Conservation (phyloP, 2,329 filamentous ascomycete species). For the Albophoma yamanashiensis region DNA sequence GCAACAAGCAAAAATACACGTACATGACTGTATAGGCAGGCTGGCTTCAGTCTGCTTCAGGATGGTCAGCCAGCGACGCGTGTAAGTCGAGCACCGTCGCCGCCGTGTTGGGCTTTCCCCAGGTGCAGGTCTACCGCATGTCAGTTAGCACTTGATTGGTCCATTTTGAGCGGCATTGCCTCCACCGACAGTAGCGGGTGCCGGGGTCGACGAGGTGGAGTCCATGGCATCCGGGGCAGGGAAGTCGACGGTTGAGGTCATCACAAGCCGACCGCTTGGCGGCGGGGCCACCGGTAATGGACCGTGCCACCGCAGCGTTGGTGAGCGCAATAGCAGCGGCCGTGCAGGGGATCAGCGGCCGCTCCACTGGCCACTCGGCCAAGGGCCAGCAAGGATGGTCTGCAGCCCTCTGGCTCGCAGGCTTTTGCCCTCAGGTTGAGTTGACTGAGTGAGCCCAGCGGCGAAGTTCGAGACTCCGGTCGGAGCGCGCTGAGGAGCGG, state of each 20-base stretch:
- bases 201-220: background rate
- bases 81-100: background rate
- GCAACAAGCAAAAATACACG: background rate
- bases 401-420: background rate
- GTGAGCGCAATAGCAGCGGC: background rate
- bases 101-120: background rate
- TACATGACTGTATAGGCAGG: background rate
- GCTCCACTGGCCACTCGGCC: background rate
- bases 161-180: background rate
- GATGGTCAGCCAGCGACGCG: background rate
- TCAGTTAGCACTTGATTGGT: conserved; percentile 1
- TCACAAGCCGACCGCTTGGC: conserved; percentile 1
- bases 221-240: background rate
- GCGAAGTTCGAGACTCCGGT: background rate
- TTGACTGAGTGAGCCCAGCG: background rate
- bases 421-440: background rate
- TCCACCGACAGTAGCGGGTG: background rate
- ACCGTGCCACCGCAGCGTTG: conserved; percentile 2
- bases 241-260: background rate
- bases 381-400: background rate
- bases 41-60: background rate
- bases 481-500: background rate
- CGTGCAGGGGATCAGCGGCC: background rate
- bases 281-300: conserved; percentile 3
- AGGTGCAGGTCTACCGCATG: background rate